Base-by-base conservation (phyloP, 352 stramenopile species). In the Globisporangium megalacanthum region DNA sequence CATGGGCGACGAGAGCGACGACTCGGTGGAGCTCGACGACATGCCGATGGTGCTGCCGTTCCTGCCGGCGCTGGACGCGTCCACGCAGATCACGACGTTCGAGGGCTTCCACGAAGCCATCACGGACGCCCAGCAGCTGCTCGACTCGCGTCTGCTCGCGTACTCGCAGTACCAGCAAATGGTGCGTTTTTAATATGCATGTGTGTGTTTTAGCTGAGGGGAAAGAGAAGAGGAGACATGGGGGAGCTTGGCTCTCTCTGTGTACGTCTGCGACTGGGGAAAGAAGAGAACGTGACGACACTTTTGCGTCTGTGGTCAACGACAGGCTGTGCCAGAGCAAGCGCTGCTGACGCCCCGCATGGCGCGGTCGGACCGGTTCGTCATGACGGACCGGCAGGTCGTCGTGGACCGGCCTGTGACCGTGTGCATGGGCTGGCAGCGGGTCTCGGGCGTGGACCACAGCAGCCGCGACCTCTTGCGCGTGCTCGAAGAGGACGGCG, bases 111-210 rank as follows among this genome's bases (percentile, higher is more conserved):
- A 71, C 44, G 84, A 92, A 36, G 83, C 83, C 17, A 83, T 92
- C 31, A 75, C 80, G 49, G 78, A 82, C 42, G 82, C 76, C 33
- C 84, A 94, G 56, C 75, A 79, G 47, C 73, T 77, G 31, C 68
- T 92, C 42, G 84, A 92, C 63, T 89, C 83, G 46, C 83, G 83
- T 37, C 68, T 93, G 31, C 50, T 93, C 45, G 82, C 83, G 49
- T 94, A 90, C 53, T 94, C 84, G 9, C 83, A 89, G 61, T 94
- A 94, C 60, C 80, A 89, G 49, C 72, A 75, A 70, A 92, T 92
- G 68, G 79, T 88, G 56, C 17, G 70, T 60, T 29, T 29, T 29
- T 29, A 29, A 29, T 29, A 29, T 29, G 7, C 39, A n/a, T n/a
- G 25, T 29, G 25, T 29, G 25, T 29, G 25, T 29, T 29, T 29